Base-by-base conservation (phyloP, 148 eudicot genomes). In the Rhododendron vialii region DNA sequence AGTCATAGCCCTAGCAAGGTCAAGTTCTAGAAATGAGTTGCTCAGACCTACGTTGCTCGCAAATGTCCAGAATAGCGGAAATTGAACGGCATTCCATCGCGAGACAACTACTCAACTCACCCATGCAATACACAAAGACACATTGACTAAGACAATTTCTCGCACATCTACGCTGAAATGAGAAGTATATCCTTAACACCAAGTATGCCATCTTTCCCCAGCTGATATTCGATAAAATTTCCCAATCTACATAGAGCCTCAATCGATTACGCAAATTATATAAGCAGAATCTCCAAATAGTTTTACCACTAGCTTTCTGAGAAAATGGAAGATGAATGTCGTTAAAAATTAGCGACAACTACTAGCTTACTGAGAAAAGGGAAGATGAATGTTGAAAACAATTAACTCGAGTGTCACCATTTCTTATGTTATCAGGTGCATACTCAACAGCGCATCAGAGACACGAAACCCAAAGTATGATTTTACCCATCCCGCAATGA, bases 391-490 rank as follows among this genome's bases (percentile, higher is more conserved):
- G 57, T 78, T 0, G 20, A 47, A 5, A 76, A 38, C 43, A 76
- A 36, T n/a, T 26, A 67, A 67, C 33, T 65, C 9, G 22, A 45
- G 28, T 7, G 20, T 75, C 48, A 4, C 51, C 14, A 74, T 74
- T 76, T 41, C 26, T 41, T 41, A 22, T 76, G 26, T 41, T 5
- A 9, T 18, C 33, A 78, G 53, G 33, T 20, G 50, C 7, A 5
- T 26, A 79, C 48, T 47, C 82, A n/a, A 79, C 82, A 47, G 59
- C 55, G 41, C 80, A 77, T 45, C 81, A 48, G 36, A 79, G 20
- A 59, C 15, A 48, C 36, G 22, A 48, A 47, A 43, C 81, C 20
- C 30, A 26, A 15, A 48, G 36, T 14, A 61, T 1, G 38, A 14
- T 5, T 63, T 30, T 3, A 43, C 28, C 75, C 53, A 59, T 83